phyloP scores from a whole-genome alignment of 2,329 filamentous ascomycete genomes.

The Aureobasidium pullulans region DNA sequence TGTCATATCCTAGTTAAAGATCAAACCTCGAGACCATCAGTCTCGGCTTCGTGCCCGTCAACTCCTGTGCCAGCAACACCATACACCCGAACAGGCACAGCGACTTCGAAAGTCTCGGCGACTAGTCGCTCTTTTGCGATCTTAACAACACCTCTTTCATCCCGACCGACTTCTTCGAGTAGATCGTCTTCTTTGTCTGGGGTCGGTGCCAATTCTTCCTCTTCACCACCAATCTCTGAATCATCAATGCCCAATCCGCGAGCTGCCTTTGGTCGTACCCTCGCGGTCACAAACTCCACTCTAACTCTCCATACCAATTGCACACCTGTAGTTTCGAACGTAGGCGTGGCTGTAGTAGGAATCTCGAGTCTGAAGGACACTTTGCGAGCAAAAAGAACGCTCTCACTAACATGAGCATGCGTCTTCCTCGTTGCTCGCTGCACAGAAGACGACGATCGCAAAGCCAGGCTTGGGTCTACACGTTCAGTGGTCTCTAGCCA shows the following conservation, averaged over 20 bases:
- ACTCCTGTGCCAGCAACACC: slow-evolving; percentile 21
- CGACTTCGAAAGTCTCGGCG: slow-evolving; percentile 31
- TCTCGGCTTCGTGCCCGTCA: slow-evolving; percentile 14
- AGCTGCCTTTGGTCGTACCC: slow-evolving; percentile 27
- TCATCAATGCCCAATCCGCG: slow-evolving; percentile 18
- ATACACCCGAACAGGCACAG: slow-evolving; percentile 30
- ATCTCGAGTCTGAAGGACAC: slow-evolving; percentile 78
- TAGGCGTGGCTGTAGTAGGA: slow-evolving; percentile 74
- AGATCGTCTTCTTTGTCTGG: slow-evolving; percentile 35
- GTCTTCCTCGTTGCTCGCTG: slow-evolving; percentile 78
- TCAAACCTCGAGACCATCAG: slow-evolving; percentile 15
- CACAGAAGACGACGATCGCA: slow-evolving; percentile 79
- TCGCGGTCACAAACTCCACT: slow-evolving; percentile 85
- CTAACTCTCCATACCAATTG: slow-evolving; percentile 81
- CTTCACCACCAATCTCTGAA: slow-evolving; percentile 60
- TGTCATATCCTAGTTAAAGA: background rate
- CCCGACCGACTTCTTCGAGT: slow-evolving; percentile 28
- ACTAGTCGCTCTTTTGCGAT: slow-evolving; percentile 28
- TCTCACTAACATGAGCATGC: slow-evolving; percentile 71
- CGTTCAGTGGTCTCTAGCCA: slow-evolving; percentile 82
- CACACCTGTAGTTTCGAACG: slow-evolving; percentile 85
- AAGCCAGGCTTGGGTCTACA: slow-evolving; percentile 69
- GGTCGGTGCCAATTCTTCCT: slow-evolving; percentile 46
- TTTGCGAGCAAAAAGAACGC: slow-evolving; percentile 70
- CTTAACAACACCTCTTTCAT: slow-evolving; percentile 28